These are phyloP conservation scores for Macrotyloma uniflorum DNA, from an alignment of 306 rosid species.

Conservation along the genomic window DNA sequence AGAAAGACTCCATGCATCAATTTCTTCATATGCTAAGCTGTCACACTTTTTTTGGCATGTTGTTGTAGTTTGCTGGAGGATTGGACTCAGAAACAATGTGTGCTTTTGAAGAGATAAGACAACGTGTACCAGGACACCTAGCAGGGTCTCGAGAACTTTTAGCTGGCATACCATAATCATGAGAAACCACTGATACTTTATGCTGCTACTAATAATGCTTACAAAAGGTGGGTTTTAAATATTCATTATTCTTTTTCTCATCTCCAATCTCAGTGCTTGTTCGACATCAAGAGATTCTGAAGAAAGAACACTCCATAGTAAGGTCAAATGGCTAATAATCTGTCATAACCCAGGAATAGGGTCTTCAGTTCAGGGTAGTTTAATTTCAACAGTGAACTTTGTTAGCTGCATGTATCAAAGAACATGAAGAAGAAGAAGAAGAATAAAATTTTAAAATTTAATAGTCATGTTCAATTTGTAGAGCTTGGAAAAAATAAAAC, in stretches of 20 bases:
- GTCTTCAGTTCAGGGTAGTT: conserved; percentile 15
- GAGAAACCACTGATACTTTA: conserved; percentile 36
- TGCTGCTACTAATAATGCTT: conserved; percentile 32
- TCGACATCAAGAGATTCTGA: conserved; percentile 22
- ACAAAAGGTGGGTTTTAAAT: conserved; percentile 27
- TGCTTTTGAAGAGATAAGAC: conserved; percentile 84
- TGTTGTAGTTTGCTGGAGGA: conserved; percentile 89
- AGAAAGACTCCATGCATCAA: not conserved
- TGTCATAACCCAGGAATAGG: conserved; percentile 20
- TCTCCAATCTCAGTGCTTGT: conserved; percentile 19
- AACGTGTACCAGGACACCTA: conserved; percentile 60
- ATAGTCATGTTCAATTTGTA: conserved; percentile 26
- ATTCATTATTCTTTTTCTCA: conserved; percentile 41
- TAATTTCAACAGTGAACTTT: conserved; percentile 33
- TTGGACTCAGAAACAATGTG: conserved; percentile 85
- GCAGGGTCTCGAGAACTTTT: conserved; percentile 64
- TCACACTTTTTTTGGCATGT: conserved; percentile 9
- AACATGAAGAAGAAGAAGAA: not conserved
- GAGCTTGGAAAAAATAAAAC: conserved; percentile 13
- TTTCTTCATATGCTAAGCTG: not conserved
- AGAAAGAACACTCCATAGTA: conserved; percentile 27
- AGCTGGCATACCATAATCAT: conserved; percentile 64
- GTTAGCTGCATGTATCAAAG: conserved; percentile 27
- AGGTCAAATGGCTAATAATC: conserved; percentile 28
- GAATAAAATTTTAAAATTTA: no score